Conservation (phyloP, 768 basidiomycete species). For the Cyathus striatus region DNA sequence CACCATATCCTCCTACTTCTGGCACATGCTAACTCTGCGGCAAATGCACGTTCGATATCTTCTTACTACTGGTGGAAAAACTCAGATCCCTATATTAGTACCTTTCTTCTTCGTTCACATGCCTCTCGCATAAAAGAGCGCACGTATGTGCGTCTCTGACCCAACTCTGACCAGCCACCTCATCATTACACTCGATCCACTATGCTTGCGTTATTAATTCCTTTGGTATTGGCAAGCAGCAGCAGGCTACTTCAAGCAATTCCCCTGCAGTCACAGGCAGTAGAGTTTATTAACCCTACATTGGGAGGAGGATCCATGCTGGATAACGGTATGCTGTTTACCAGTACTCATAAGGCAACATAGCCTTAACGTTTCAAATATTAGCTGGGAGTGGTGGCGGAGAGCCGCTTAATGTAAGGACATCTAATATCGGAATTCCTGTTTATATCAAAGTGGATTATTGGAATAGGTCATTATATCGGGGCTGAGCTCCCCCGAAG, state of each 20-base stretch:
- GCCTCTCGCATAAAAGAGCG: too few species aligned
- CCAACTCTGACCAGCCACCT: background rate
- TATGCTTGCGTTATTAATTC: too few species aligned
- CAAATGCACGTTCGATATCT: too few species aligned
- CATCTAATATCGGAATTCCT: slow-evolving; percentile 36
- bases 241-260: too few species aligned
- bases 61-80: too few species aligned
- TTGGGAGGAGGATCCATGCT: slow-evolving; percentile 59
- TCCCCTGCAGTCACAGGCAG: slow-evolving; percentile 12
- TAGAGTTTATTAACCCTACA: slow-evolving; percentile 38
- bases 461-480: slow-evolving; percentile 54
- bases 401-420: slow-evolving; percentile 72
- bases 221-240: too few species aligned
- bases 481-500: slow-evolving; percentile 48
- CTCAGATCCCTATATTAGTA: too few species aligned
- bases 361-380: background rate
- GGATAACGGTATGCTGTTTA: slow-evolving; percentile 35
- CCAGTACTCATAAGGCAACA: background rate
- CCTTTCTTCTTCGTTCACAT: too few species aligned
- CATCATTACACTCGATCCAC: background rate
- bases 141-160: too few species aligned
- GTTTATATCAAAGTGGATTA: too few species aligned
- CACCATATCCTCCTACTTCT: too few species aligned
- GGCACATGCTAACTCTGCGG: too few species aligned
- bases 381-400: slow-evolving; percentile 37